Evolutionary conservation across 2,329 filamentous ascomycete genomes (phyloP).

Genomic region (Cladophialophora chaetospira): DNA sequence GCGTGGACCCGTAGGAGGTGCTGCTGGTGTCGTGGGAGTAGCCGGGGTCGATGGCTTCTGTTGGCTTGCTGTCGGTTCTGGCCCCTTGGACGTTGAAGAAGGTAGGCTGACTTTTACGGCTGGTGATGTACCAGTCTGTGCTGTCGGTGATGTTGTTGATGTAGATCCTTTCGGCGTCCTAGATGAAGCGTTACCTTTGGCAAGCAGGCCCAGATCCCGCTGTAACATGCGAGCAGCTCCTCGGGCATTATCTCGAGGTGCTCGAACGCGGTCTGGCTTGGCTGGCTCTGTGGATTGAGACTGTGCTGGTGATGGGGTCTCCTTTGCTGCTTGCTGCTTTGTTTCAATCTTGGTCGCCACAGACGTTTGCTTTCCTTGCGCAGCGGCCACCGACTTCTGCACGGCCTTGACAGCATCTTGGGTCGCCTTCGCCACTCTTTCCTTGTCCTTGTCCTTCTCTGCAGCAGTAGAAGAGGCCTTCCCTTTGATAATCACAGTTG

Average conservation of each 20-base stretch:
- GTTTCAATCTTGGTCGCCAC: neutral
- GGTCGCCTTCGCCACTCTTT: slow-evolving; percentile 55
- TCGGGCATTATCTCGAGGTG: slow-evolving; percentile 53
- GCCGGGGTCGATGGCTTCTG: slow-evolving; percentile 37
- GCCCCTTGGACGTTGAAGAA: slow-evolving; percentile 27
- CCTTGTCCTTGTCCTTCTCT: slow-evolving; percentile 13
- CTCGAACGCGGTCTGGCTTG: slow-evolving; percentile 57
- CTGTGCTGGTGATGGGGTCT: slow-evolving; percentile 37
- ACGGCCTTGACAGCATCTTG: slow-evolving; percentile 64
- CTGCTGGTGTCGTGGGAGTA: slow-evolving; percentile 17
- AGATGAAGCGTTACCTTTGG: slow-evolving; percentile 27
- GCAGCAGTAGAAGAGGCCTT: slow-evolving; percentile 8
- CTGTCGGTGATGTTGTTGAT: slow-evolving; percentile 21
- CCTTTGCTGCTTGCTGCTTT: slow-evolving; percentile 37
- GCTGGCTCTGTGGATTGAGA: slow-evolving; percentile 35
- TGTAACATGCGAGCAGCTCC: slow-evolving; percentile 62
- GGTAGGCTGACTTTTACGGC: slow-evolving; percentile 35
- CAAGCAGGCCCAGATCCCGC: slow-evolving; percentile 59
- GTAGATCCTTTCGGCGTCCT: slow-evolving; percentile 15
- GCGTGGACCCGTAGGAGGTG: slow-evolving; percentile 32
- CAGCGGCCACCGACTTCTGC: slow-evolving; percentile 50
- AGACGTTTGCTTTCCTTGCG: slow-evolving; percentile 35
- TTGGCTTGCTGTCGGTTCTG: slow-evolving; percentile 38
- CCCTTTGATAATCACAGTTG: slow-evolving; percentile 38
- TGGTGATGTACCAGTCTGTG: slow-evolving; percentile 30